phyloP scores from a whole-genome alignment of 257 asterid species.

The Solanum arcanum region DNA sequence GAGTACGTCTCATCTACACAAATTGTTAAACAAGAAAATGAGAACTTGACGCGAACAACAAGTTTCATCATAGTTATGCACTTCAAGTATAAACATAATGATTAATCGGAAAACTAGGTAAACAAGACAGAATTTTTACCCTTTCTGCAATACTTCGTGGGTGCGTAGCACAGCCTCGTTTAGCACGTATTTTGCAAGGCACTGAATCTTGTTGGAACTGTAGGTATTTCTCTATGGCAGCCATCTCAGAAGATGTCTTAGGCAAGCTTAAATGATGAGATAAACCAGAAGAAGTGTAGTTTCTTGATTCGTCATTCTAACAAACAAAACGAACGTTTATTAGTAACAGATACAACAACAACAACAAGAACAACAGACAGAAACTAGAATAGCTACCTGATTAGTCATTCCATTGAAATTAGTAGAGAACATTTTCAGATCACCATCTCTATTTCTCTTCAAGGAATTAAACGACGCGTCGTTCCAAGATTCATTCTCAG shows the following conservation, averaged over 20 bases:
- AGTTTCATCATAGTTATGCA: background rate
- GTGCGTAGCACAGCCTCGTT: constrained; percentile 87
- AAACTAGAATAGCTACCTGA: constrained; percentile 20
- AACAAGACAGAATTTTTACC: constrained; percentile 26
- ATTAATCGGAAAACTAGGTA: background rate
- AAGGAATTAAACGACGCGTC: constrained; percentile 35
- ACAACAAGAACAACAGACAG: background rate
- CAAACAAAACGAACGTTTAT: background rate
- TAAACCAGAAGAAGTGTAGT: constrained; percentile 20
- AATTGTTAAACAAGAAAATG: background rate
- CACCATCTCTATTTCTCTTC: constrained; percentile 62
- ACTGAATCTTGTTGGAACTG: constrained; percentile 54
- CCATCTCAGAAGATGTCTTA: constrained; percentile 42
- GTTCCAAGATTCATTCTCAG: constrained; percentile 61
- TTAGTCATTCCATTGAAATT: constrained; percentile 30
- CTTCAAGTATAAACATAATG: background rate
- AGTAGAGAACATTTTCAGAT: constrained; percentile 37
- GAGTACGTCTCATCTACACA: constrained; percentile 51
- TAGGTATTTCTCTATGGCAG: constrained; percentile 40
- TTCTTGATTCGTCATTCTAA: constrained; percentile 43
- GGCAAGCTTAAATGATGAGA: constrained; percentile 87
- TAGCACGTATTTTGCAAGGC: constrained; percentile 81
- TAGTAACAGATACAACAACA: background rate
- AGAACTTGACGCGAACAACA: background rate
- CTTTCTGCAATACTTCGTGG: constrained; percentile 94